phyloP scores from a whole-genome alignment of 1,284 basidiomycete genomes.

The Cutaneotrichosporon dermatis region DNA sequence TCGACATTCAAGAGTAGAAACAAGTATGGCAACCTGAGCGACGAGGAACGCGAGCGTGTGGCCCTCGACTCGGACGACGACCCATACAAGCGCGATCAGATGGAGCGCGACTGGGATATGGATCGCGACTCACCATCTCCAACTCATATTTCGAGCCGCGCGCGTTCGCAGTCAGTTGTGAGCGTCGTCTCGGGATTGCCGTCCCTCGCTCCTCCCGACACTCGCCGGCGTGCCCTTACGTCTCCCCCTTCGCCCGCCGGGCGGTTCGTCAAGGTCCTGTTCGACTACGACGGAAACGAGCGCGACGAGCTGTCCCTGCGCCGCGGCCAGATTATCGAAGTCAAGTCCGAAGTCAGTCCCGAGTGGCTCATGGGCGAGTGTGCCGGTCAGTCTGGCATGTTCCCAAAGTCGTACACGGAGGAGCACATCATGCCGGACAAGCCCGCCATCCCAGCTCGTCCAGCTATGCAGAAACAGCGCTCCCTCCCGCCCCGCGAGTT shows the following conservation, averaged over 20 bases:
- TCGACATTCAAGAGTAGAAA: conserved; percentile 53
- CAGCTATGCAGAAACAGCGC: conserved; percentile 10
- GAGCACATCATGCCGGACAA: conserved; percentile 38
- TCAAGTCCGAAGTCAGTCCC: conserved; percentile 69
- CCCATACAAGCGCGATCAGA: conserved; percentile 16
- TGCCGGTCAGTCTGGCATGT: conserved; percentile 64
- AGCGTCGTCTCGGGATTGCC: conserved; percentile 7
- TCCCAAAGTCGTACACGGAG: conserved; percentile 70
- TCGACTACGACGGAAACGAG: conserved; percentile 64
- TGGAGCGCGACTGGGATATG: no score
- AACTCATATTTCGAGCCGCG: background rate
- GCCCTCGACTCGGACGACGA: conserved; percentile 42
- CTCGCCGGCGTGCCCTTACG: conserved; percentile 33
- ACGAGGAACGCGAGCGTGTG: conserved; percentile 50
- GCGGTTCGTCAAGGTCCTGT: conserved; percentile 59
- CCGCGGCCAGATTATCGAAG: conserved; percentile 67
- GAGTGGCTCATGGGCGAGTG: conserved; percentile 79
- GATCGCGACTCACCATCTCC: background rate
- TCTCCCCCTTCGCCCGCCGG: conserved; percentile 28
- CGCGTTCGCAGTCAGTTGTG: conserved; percentile 15
- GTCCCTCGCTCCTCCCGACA: conserved; percentile 4
- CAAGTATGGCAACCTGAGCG: conserved; percentile 49
- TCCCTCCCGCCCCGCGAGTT: background rate
- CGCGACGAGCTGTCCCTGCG: conserved; percentile 68
- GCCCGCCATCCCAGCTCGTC: conserved; percentile 31